Base-by-base conservation (phyloP, 768 basidiomycete genomes). In the Suillus luteus region DNA sequence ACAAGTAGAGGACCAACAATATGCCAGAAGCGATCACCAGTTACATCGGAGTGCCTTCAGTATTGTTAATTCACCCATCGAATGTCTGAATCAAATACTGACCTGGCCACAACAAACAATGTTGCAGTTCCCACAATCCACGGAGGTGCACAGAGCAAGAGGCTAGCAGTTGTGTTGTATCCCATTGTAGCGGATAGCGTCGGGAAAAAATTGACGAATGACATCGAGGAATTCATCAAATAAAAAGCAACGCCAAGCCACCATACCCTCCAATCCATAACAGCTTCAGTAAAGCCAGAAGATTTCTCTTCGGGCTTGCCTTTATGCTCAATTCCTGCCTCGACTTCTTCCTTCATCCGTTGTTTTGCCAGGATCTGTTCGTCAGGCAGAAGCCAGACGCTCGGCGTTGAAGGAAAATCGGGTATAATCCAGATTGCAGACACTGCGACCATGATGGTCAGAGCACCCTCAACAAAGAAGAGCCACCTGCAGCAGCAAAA, bases 231-330 rank as follows among this genome's bases (percentile, higher is more conserved):
- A 44, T 15, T 1, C 75, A 86, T 80, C 64, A 83, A 82, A 19
- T 83, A 84, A 55, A 90, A 72, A 2, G 87, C 81, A 38, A 90
- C 65, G 17, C 89, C 83, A 55, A 95, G 78, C 84, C 85, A 90
- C 89, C 92, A 94, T 38, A 94, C 87, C 74, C 86, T 90, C 88
- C 86, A 87, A 70, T 95, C 92, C 24, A 78, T 79, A 60, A 91
- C 38, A 14, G 90, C 87, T 68, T 87, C 70, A 9, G 72, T 61
- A 7, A 92, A 72, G 11, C 89, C 89, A 43, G 76, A 74, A 17
- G 72, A 67, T 72, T 10, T 75, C 75, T 33, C 62, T 69, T 66
- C 55, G 19, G 51, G 62, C 63, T 82, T 82, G 9, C 74, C 78
- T 60, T 83, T 75, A 37, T 78, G 75, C 49, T 81, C 76, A 62